Evolutionary conservation across 1,284 basidiomycete species (phyloP).

Genomic region (Paramarasmius palmivorus): DNA sequence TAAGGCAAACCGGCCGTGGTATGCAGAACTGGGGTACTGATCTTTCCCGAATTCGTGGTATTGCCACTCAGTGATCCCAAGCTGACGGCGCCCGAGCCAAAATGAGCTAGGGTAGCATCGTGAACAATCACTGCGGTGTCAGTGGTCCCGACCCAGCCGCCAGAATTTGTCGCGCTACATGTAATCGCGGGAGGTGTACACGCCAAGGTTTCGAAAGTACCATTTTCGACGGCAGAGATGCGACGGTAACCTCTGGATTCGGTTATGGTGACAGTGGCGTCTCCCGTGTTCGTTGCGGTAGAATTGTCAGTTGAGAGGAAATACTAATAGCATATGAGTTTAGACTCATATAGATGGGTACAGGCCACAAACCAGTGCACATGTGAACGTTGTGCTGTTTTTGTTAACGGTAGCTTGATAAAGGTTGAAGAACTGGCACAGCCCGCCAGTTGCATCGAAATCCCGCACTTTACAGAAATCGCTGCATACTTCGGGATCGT

Average conservation of each 20-base stretch:
- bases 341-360: not conserved
- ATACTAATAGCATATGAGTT: not conserved
- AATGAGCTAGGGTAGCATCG: not conserved
- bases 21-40: not conserved
- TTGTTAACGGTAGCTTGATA: not conserved
- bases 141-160: not conserved
- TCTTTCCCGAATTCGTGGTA: not conserved
- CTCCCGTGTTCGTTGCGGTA: not conserved
- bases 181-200: not conserved
- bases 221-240: not conserved
- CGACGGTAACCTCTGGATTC: not conserved
- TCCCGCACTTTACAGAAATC: not conserved
- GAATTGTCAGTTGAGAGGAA: conserved; percentile 3
- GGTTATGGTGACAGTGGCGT: not conserved
- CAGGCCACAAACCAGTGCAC: not conserved
- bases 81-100: not conserved
- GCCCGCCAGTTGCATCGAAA: not conserved
- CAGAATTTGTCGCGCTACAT: not conserved
- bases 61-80: conserved; percentile 1
- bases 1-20: not conserved
- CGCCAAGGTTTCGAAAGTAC: not conserved
- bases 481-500: not conserved
- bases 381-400: not conserved
- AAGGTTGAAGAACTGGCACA: conserved; percentile 1
- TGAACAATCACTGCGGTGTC: not conserved